A percentile compares a stretch with the other conserved stretches of the same genome.
These are phyloP conservation scores for Vigna nakashimae DNA, from an alignment of 306 rosid species.

Conservation along the genomic window DNA sequence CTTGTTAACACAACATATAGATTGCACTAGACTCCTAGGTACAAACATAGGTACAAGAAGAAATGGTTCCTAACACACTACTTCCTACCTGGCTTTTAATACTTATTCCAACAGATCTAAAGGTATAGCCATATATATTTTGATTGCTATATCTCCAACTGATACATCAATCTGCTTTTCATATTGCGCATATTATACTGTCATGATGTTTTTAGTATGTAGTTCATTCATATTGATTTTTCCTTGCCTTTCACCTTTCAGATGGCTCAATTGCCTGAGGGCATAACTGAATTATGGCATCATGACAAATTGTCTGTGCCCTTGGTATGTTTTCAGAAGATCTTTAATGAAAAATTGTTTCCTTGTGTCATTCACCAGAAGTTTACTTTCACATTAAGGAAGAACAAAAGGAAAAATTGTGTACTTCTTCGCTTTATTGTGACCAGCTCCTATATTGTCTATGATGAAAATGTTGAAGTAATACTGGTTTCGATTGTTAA, in stretches of 20 bases:
- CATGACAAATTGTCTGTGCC: conserved; percentile 81
- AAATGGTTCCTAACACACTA: too few species aligned
- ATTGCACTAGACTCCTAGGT: too few species aligned
- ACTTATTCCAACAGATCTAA: not conserved
- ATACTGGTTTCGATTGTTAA: conserved; percentile 23
- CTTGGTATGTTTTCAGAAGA: conserved; percentile 67
- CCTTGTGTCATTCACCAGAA: conserved; percentile 30
- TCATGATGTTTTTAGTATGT: conserved; percentile 25
- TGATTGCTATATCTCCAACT: conserved; percentile 18
- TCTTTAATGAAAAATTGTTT: conserved; percentile 27
- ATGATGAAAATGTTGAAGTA: conserved; percentile 20
- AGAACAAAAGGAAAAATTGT: not conserved
- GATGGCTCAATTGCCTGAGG: conserved; percentile 98
- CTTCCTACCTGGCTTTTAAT: too few species aligned
- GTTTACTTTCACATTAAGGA: conserved; percentile 28
- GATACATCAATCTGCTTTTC: too few species aligned
- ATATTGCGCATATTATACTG: conserved; percentile 22
- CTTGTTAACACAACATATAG: too few species aligned
- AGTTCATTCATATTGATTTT: conserved; percentile 41
- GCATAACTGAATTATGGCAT: conserved; percentile 91
- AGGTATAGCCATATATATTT: conserved; percentile 10
- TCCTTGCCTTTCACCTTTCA: conserved; percentile 58
- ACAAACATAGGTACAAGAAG: too few species aligned
- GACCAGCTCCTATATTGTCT: conserved; percentile 8
- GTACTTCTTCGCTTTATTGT: conserved; percentile 17